Conservation (phyloP, 768 basidiomycete species). For the Tricholoma sp. region DNA sequence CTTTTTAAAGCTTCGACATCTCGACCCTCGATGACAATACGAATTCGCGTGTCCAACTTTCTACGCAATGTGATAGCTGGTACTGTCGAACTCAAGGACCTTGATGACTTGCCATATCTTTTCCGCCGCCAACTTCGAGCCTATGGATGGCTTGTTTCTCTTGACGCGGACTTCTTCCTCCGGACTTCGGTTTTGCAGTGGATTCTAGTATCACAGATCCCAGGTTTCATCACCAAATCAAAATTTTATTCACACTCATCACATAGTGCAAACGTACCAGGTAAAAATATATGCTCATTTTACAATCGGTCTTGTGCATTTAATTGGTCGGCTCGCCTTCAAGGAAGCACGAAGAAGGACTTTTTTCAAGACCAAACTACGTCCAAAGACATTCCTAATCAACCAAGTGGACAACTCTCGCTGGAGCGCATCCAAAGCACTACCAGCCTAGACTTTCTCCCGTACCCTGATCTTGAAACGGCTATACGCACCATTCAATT, state of each 20-base stretch:
- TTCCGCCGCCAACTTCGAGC: conserved; percentile 25
- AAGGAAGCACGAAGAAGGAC: neutral
- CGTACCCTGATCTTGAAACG: conserved; percentile 18
- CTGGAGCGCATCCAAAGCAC: neutral
- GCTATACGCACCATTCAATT: conserved; percentile 19
- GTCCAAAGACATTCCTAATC: neutral
- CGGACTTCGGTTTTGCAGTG: conserved; percentile 31
- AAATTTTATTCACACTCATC: neutral
- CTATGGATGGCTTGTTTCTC: conserved; percentile 32
- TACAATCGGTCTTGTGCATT: neutral
- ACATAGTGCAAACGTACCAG: neutral
- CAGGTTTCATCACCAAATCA: conserved; percentile 4
- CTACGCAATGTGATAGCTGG: conserved; percentile 32
- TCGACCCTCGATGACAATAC: conserved; percentile 17
- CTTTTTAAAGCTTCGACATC: conserved; percentile 19
- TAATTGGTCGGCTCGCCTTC: neutral
- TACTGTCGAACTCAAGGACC: conserved; percentile 39
- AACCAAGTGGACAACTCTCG: neutral
- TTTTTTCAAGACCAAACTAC: too few species aligned
- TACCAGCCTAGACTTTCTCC: conserved; percentile 13
- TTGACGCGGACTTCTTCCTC: conserved; percentile 28
- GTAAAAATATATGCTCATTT: neutral
- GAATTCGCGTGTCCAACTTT: conserved; percentile 29
- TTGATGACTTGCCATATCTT: conserved; percentile 32
- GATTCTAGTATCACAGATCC: conserved; percentile 23